phyloP scores from a whole-genome alignment of 2,329 filamentous ascomycete species.

The Helminthosporium solani region DNA sequence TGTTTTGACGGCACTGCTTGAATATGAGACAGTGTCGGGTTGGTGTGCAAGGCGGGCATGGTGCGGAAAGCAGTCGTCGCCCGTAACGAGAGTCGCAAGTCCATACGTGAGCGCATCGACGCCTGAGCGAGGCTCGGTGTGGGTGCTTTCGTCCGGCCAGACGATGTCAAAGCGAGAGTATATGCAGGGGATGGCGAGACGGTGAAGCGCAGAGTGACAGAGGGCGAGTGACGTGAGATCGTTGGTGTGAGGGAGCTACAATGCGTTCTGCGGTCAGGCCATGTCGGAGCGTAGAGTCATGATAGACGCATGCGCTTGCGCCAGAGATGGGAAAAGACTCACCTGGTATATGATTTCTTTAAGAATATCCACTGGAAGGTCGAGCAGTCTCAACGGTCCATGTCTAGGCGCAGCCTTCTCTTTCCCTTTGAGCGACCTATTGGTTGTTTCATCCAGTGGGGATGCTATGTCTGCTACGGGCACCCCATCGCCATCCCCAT shows the following conservation, averaged over 20 bases:
- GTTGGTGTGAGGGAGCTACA: slow-evolving; percentile 75
- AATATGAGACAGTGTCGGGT: slow-evolving; percentile 1
- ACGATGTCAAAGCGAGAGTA: slow-evolving; percentile 87
- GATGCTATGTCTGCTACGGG: slow-evolving; percentile 7
- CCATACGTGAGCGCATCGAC: slow-evolving; percentile 84
- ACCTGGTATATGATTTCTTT: slow-evolving; percentile 79
- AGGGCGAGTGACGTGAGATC: slow-evolving; percentile 76
- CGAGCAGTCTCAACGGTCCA: slow-evolving; percentile 65
- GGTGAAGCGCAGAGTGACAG: slow-evolving; percentile 75
- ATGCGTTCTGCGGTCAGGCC: slow-evolving; percentile 17
- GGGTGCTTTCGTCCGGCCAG: slow-evolving; percentile 72
- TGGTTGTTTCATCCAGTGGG: slow-evolving; percentile 32
- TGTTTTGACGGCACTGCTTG: slow-evolving; percentile 16
- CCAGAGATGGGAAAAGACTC: slow-evolving; percentile 24
- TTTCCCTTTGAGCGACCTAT: slow-evolving; percentile 53
- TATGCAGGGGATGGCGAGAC: slow-evolving; percentile 73
- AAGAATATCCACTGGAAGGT: slow-evolving; percentile 75
- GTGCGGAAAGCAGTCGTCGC: slow-evolving; percentile 62
- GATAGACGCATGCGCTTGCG: background rate
- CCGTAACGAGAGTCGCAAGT: slow-evolving; percentile 75
- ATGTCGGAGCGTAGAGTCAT: background rate
- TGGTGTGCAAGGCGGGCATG: slow-evolving; percentile 37
- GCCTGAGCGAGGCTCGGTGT: slow-evolving; percentile 65
- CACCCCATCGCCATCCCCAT: slow-evolving; percentile 11
- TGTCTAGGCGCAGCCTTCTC: slow-evolving; percentile 45